These are phyloP conservation scores for Hawksworthiomyces lignivorus DNA, from an alignment of 2,329 filamentous ascomycete genomes.

Conservation along the genomic window DNA sequence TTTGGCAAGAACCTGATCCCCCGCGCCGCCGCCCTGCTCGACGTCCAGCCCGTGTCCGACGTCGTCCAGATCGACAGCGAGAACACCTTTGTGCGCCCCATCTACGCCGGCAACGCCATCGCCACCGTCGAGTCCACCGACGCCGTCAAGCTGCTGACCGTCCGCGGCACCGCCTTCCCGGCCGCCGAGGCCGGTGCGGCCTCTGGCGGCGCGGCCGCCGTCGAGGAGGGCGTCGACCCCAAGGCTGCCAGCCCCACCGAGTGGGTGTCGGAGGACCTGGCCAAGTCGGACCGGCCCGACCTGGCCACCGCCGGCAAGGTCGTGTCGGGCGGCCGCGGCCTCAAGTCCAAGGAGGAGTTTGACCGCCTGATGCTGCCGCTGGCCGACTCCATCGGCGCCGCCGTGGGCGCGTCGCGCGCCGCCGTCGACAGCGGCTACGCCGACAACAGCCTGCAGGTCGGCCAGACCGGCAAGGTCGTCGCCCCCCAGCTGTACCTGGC, in stretches of 20 bases:
- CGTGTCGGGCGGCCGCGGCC: constrained; percentile 84
- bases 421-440: constrained; percentile 96
- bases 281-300: constrained; percentile 90
- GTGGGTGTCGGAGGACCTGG: constrained; percentile 90
- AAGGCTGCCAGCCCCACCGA: constrained; percentile 66
- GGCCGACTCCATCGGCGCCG: constrained; percentile 88
- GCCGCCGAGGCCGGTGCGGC: constrained; percentile 52
- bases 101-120: constrained; percentile 97
- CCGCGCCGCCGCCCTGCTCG: constrained; percentile 81
- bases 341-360: constrained; percentile 98
- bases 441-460: constrained; percentile 96
- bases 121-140: constrained; percentile 90
- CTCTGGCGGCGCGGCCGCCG: constrained; percentile 58
- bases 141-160: constrained; percentile 77
- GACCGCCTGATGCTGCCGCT: constrained; percentile 87
- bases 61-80: constrained; percentile 80
- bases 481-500: constrained; percentile 93
- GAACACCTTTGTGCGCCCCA: constrained; percentile 91
- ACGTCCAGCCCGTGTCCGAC: constrained; percentile 90
- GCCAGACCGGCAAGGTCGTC: constrained; percentile 97
- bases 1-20: constrained; percentile 96
- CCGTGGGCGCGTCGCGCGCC: constrained; percentile 87
- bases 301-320: constrained; percentile 82
- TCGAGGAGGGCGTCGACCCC: constrained; percentile 79
- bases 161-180: constrained; percentile 87